Conservation (phyloP, 2,329 filamentous ascomycete species). For the Paraphoma sp. region DNA sequence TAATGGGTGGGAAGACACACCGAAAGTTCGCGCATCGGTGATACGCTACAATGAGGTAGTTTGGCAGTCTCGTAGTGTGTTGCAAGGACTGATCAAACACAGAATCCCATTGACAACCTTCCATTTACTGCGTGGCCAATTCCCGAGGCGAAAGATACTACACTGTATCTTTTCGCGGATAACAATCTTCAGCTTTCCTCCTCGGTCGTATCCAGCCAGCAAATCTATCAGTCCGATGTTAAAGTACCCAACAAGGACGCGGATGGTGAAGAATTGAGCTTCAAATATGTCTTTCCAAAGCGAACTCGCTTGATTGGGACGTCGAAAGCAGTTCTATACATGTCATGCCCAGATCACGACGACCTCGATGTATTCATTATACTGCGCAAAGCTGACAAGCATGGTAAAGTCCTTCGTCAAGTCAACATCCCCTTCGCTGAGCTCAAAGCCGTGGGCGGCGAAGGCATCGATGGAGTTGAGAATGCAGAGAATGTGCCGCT, state of each 20-base stretch:
- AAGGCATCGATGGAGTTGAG: background rate
- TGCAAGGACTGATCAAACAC: too few relatives aligned
- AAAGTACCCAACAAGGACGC: background rate
- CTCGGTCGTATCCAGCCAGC: background rate
- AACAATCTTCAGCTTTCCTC: background rate
- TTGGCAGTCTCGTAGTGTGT: background rate
- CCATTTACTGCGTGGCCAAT: background rate
- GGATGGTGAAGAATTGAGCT: constrained; percentile 36
- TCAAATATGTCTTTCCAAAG: constrained; percentile 46
- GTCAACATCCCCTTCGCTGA: constrained; percentile 51
- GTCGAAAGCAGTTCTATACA: constrained; percentile 56
- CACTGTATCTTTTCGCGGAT: background rate
- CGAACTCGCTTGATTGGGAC: constrained; percentile 53
- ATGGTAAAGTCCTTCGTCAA: constrained; percentile 50
- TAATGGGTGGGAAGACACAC: constrained; percentile 58
- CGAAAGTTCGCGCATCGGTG: constrained; percentile 13
- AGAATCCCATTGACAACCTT: background rate
- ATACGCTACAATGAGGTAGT: background rate
- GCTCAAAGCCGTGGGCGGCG: constrained; percentile 4
- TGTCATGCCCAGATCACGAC: constrained; percentile 51
- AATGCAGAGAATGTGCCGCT: background rate
- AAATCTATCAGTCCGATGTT: constrained; percentile 8
- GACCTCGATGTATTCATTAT: constrained; percentile 47
- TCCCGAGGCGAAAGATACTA: background rate
- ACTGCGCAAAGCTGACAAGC: constrained; percentile 24